phyloP scores from a whole-genome alignment of 305 asterid species.

The Rubia occidens region DNA sequence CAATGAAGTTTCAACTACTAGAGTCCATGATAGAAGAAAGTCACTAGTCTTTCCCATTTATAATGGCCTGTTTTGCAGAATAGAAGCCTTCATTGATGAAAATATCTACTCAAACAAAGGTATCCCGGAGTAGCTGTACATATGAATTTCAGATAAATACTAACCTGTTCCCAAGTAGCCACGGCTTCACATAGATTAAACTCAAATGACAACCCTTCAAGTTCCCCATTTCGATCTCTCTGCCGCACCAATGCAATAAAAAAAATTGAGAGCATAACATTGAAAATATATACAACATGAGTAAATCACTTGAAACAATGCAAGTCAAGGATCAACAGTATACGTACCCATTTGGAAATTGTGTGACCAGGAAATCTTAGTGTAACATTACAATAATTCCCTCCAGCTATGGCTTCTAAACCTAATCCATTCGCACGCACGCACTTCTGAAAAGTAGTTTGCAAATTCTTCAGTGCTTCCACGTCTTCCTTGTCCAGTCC shows the following conservation, averaged over 20 bases:
- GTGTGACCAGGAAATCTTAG: conserved; percentile 68
- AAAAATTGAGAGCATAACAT: no score
- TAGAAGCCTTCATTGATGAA: not conserved
- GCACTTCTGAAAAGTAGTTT: conserved; percentile 56
- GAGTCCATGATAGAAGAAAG: no score
- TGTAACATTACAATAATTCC: conserved; percentile 56
- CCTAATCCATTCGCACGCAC: conserved; percentile 98
- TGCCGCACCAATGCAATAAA: no score
- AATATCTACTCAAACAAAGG: not conserved
- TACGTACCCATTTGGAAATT: conserved; percentile 77
- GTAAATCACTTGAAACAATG: not conserved
- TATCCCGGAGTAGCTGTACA: not conserved
- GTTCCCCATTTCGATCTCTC: conserved; percentile 76
- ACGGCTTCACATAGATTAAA: conserved; percentile 91
- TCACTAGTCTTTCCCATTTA: not conserved
- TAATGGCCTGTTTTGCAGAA: not conserved
- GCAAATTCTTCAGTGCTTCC: conserved; percentile 56
- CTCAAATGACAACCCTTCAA: conserved; percentile 65
- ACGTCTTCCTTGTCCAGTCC: conserved; percentile 47
- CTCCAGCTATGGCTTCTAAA: conserved; percentile 58
- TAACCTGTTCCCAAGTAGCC: conserved; percentile 99
- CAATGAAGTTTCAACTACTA: not conserved
- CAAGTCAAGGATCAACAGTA: not conserved
- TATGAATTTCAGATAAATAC: conserved; percentile 11
- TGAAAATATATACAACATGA: not conserved